phyloP scores from a whole-genome alignment of 345 rosid species.

The Salix brachista region DNA sequence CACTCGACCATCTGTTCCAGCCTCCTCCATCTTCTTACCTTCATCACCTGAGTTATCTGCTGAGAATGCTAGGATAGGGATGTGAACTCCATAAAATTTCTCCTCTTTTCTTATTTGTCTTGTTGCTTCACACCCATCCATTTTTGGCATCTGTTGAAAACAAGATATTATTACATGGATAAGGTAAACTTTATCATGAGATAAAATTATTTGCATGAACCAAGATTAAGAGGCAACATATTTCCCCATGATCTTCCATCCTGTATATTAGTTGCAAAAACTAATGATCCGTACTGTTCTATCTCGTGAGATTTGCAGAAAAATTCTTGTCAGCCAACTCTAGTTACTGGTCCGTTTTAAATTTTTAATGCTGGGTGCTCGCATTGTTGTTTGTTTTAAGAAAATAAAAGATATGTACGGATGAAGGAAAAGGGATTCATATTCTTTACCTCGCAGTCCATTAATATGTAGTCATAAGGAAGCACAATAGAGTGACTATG shows the following conservation, averaged over 20 bases:
- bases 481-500: background rate
- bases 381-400: background rate
- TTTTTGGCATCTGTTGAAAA: conserved; percentile 18
- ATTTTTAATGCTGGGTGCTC: too few species aligned
- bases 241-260: background rate
- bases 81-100: conserved; percentile 1
- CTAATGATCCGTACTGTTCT: background rate
- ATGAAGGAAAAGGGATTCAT: background rate
- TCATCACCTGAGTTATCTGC: conserved; percentile 8
- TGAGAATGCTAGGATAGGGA: conserved; percentile 21
- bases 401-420: background rate
- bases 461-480: conserved; percentile 25
- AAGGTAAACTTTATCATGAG: background rate
- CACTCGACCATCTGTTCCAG: conserved; percentile 22
- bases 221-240: background rate
- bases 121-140: conserved; percentile 30
- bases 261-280: background rate
- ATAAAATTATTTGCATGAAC: background rate
- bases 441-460: conserved; percentile 24
- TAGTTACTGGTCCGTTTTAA: background rate
- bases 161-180: background rate
- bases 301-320: background rate
- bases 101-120: conserved; percentile 17
- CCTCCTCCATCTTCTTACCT: background rate
- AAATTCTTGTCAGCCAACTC: background rate